A percentile compares a stretch with the other conserved stretches of the same genome.
Evolutionary conservation across 1,139 yeast genomes (phyloP).

Genomic region (Pichia sp.): DNA sequence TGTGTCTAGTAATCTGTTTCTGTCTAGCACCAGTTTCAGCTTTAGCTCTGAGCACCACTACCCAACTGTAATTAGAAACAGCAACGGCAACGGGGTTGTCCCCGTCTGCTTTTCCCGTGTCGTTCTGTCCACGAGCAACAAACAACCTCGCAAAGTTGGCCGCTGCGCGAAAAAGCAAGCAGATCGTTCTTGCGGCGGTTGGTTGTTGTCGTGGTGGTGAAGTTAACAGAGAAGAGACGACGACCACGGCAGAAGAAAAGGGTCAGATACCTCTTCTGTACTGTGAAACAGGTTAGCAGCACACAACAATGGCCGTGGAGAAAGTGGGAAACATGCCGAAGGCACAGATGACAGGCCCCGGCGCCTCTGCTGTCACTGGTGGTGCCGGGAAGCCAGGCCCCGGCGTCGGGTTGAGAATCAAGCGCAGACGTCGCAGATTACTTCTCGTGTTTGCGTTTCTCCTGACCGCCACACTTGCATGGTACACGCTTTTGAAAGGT

Average conservation of each 20-base stretch:
- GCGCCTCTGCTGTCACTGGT: neutral
- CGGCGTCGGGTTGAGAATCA: neutral
- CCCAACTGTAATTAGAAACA: neutral
- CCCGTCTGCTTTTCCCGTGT: too few species aligned
- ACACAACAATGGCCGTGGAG: neutral
- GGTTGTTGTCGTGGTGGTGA: too few species aligned
- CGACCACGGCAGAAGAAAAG: too few species aligned
- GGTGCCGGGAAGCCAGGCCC: neutral
- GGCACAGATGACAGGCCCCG: neutral
- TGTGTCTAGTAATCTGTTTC: neutral
- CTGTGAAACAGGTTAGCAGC: neutral
- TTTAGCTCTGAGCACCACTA: too few species aligned
- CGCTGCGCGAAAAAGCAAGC: too few species aligned
- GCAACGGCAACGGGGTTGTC: too few species aligned
- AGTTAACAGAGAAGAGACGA: too few species aligned
- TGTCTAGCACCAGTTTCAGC: neutral
- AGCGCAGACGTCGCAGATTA: slow-evolving; percentile 5
- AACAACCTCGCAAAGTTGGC: too few species aligned
- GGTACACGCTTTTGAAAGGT: neutral
- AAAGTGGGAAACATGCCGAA: neutral
- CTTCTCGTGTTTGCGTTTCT: neutral
- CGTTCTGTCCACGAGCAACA: too few species aligned
- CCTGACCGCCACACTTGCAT: neutral
- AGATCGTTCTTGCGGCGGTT: too few species aligned
- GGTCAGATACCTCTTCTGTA: too few species aligned